A percentile compares a stretch with the other conserved stretches of the same genome.
phyloP scores from a whole-genome alignment of 2,329 filamentous ascomycete species.

The Claviceps quebecensis region DNA sequence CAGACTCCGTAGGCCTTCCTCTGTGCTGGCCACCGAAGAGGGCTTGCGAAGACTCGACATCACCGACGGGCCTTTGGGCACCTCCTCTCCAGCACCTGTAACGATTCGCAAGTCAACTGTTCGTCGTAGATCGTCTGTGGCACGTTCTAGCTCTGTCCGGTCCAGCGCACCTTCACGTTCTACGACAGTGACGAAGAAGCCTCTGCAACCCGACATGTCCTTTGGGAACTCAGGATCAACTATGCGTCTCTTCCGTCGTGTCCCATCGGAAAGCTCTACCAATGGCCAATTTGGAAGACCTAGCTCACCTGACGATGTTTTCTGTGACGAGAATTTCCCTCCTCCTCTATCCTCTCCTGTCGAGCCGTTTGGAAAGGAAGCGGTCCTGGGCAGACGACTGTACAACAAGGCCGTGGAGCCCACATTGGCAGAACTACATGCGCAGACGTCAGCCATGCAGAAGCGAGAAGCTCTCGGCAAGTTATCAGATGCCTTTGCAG shows the following conservation, averaged over 20 bases:
- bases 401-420: conserved; percentile 75
- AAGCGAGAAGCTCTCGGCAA: conserved; percentile 75
- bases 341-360: conserved; percentile 30
- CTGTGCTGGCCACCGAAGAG: conserved; percentile 44
- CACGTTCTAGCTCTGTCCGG: conserved; percentile 18
- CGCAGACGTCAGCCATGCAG: conserved; percentile 51
- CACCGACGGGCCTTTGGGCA: conserved; percentile 45
- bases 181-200: conserved; percentile 48
- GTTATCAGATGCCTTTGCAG: conserved; percentile 73
- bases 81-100: conserved; percentile 35
- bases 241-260: conserved; percentile 78
- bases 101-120: conserved; percentile 49
- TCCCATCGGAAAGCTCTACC: conserved; percentile 53
- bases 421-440: conserved; percentile 70
- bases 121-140: conserved; percentile 31
- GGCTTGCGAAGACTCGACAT: conserved; percentile 45
- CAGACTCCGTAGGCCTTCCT: conserved; percentile 41
- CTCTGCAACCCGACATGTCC: conserved; percentile 76
- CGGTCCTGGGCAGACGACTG: conserved; percentile 63
- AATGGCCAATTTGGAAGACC: conserved; percentile 24
- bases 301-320: conserved; percentile 25
- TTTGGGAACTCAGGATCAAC: conserved; percentile 91
- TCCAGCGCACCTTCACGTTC: conserved; percentile 29
- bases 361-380: conserved; percentile 62
- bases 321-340: conserved; percentile 50